Evolutionary conservation across 768 basidiomycete genomes (phyloP), one percentile per base, ranked within the genome.

Genomic region (Mycena floridula): DNA sequence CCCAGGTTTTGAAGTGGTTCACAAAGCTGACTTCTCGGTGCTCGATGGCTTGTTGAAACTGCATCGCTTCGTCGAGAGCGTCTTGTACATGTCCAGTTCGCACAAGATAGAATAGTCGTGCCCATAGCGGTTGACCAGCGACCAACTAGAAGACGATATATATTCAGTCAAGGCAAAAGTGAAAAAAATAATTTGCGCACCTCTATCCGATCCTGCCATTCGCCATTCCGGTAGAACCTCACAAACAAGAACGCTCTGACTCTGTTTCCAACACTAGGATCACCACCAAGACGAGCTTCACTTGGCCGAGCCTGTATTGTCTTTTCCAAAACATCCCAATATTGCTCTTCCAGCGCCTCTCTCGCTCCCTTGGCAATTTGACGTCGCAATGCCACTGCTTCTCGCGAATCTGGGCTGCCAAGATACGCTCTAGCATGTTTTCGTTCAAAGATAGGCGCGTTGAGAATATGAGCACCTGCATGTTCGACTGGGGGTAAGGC

Each of bases 131-230:
- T 54, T 87, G 85, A 8, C 88, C 87, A 45, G 86, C 82, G 20
- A 95, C 80, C 47, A 92, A 67, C 88, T 94, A 46, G 7, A 35
- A 18, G 18, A 35, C 13, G n/a, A n/a, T n/a, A n/a, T n/a, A n/a
- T n/a, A n/a, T n/a, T n/a, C n/a, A 13, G 32, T 35, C 32, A 35
- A 18, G 15, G 18, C 32, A 3, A 13, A 7, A 43, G 36, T 44
- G n/a, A 51, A 6, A 11, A 25, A 37, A 18, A 43, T 16, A 22
- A 25, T 53, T 12, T 7, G 59, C 76, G 15, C 24, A 90, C 91
- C 76, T 97, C 93, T 47, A 96, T 82, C 43, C 82, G 73, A 45
- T 88, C 88, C 40, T 87, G 82, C 89, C 94, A 95, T 51, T 89
- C 89, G 15, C 82, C 83, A 52, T 77, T 76, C 50, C 77, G 72